These are phyloP conservation scores for Chamaecyparis obtusa DNA, from an alignment of 75 land plant species.

Conservation along the genomic window DNA sequence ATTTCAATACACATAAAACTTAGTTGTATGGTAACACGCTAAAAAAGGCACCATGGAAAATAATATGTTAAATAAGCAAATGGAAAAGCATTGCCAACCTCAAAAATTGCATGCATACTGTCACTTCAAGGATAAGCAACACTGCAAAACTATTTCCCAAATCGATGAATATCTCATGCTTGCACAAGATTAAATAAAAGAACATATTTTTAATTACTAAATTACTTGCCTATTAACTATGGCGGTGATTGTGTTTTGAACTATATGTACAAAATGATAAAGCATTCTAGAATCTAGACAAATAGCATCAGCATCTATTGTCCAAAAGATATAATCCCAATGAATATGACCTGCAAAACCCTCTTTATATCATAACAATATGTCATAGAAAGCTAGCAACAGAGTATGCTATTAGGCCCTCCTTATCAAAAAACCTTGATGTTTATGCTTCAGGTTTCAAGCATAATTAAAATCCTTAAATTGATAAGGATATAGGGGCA, in stretches of 20 bases:
- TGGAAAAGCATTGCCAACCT: not conserved
- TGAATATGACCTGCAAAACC: no score
- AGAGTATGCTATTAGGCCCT: not conserved
- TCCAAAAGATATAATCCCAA: not conserved
- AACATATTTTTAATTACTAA: no score
- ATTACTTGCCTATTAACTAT: no score
- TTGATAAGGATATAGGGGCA: not conserved
- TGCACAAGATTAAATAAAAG: not conserved
- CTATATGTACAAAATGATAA: not conserved
- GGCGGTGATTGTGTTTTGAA: not conserved
- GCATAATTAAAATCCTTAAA: not conserved
- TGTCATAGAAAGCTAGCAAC: not conserved
- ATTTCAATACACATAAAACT: not conserved
- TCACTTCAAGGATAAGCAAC: not conserved
- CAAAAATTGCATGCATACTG: not conserved
- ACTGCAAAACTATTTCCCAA: not conserved
- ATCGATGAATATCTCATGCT: not conserved
- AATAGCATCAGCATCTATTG: not conserved
- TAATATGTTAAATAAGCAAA: not conserved
- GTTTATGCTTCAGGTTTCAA: not conserved
- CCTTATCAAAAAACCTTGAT: not conserved
- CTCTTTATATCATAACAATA: not conserved
- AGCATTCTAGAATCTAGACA: no score
- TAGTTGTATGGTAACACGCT: not conserved
- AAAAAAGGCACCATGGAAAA: not conserved